Base-by-base conservation (phyloP, 768 basidiomycete genomes). In the Suillus luteus region DNA sequence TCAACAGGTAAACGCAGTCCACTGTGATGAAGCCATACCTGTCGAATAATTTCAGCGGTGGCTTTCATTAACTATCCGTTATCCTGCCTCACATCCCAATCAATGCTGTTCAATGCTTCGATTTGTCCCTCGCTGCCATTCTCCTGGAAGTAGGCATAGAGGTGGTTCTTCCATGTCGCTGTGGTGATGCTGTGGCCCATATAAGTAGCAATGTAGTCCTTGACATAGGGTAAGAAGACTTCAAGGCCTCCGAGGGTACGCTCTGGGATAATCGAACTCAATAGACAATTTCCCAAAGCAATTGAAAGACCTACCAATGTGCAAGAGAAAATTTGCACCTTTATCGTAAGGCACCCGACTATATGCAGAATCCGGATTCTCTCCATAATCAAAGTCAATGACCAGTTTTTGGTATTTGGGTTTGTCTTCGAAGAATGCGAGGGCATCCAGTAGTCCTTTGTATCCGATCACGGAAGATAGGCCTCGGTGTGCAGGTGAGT, bases 21-120 rank as follows among this genome's bases (percentile, higher is more conserved):
- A 67, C 84, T 80, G 17, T 86, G 87, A 62, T 85, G 80, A 44
- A 88, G 72, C 87, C 86, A 88, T 17, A 74, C 80, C 84, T 84
- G 58, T 24, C 8, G 37, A 41, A 43, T 5, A 6, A 22, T 55
- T 33, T 61, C 54, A 31, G 35, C 2, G 43, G 5, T 35, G 19
- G 27, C 6, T 27, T 38, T 31, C 38, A 19, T 11, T 17, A 14
- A 17, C 10, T 19, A 41, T n/a, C 12, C 31, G 40, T 33, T 22
- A 14, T 27, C 15, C 5, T 5, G 14, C 72, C 83, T 67, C 63
- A 86, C 86, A 64, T 86, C 73, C 86, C 85, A 88, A 62, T 87
- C 78, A 54, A 88, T 76, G 54, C 73, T 76, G 66, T 85, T 73
- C n/a, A 88, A 75, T 7, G 76, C 77, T 54, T 77, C 76, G 62